phyloP scores from a whole-genome alignment of 768 basidiomycete species.

The Holtermannia corniformis region DNA sequence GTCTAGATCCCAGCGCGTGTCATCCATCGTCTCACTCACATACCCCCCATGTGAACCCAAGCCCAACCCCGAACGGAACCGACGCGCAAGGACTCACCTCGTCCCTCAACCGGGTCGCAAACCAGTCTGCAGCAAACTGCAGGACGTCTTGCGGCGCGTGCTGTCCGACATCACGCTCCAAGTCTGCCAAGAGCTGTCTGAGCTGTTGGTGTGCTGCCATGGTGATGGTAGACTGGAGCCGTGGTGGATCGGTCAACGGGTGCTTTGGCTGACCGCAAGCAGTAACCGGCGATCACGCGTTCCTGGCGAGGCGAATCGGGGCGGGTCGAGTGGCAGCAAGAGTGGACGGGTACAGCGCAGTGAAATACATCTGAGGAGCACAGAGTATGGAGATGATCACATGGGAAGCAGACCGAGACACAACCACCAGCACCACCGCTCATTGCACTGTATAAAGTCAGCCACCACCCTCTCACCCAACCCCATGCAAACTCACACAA shows the following conservation, averaged over 20 bases:
- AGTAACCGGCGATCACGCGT: too few species aligned
- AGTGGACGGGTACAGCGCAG: not conserved
- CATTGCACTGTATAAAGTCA: not conserved
- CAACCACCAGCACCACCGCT: too few species aligned
- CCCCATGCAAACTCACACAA: conserved; percentile 17
- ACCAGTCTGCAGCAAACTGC: conserved; percentile 77
- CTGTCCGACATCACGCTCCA: conserved; percentile 74
- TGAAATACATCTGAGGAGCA: too few species aligned
- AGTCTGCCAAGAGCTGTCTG: conserved; percentile 55
- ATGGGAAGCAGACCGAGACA: too few species aligned
- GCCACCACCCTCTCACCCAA: not conserved
- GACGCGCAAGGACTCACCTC: conserved; percentile 25
- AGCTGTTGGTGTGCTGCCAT: not conserved
- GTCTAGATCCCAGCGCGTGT: too few species aligned
- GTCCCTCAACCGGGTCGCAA: conserved; percentile 49
- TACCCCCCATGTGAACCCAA: too few species aligned
- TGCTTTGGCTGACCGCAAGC: too few species aligned
- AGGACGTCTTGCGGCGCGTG: conserved; percentile 83
- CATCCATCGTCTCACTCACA: too few species aligned
- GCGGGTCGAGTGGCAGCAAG: not conserved
- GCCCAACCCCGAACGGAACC: too few species aligned
- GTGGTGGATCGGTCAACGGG: too few species aligned
- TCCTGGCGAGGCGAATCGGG: not conserved
- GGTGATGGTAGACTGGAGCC: not conserved
- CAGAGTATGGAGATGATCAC: too few species aligned